phyloP scores from a whole-genome alignment of 257 asterid species.

The Solanum okadae region DNA sequence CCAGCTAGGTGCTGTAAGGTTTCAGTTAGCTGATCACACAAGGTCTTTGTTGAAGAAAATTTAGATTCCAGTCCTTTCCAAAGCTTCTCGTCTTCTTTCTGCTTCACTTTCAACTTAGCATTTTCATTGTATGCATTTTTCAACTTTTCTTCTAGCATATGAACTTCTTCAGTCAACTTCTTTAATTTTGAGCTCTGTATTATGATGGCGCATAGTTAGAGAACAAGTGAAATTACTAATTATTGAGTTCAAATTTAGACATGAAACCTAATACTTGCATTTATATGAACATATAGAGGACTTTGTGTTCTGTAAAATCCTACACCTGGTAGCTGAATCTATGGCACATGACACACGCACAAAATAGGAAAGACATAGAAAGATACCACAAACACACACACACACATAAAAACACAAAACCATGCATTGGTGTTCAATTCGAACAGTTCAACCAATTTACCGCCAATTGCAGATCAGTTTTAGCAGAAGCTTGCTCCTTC shows the following conservation, averaged over 20 bases:
- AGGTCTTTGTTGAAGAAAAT: constrained; percentile 62
- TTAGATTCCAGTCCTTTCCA: constrained; percentile 93
- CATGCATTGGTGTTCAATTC: neutral
- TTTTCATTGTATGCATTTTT: constrained; percentile 84
- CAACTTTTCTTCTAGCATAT: constrained; percentile 70
- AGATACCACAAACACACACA: neutral
- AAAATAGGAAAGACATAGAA: neutral
- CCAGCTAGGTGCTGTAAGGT: constrained; percentile 61
- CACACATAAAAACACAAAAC: neutral
- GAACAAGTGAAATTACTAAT: constrained; percentile 1
- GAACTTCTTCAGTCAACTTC: constrained; percentile 62
- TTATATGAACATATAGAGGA: neutral
- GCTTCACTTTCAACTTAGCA: constrained; percentile 72
- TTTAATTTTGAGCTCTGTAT: constrained; percentile 78
- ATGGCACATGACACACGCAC: neutral
- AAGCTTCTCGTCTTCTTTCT: constrained; percentile 91
- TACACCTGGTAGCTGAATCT: neutral
- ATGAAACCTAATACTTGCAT: neutral
- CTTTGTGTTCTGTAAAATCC: neutral
- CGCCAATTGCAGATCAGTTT: constrained; percentile 74
- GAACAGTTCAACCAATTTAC: constrained; percentile 22
- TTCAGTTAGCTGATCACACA: constrained; percentile 75
- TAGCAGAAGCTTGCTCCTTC: constrained; percentile 91
- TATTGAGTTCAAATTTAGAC: neutral
- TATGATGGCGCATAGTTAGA: neutral